phyloP scores from a whole-genome alignment of 2,329 filamentous ascomycete species.

The Stagonosporopsis cucurbitacearum region DNA sequence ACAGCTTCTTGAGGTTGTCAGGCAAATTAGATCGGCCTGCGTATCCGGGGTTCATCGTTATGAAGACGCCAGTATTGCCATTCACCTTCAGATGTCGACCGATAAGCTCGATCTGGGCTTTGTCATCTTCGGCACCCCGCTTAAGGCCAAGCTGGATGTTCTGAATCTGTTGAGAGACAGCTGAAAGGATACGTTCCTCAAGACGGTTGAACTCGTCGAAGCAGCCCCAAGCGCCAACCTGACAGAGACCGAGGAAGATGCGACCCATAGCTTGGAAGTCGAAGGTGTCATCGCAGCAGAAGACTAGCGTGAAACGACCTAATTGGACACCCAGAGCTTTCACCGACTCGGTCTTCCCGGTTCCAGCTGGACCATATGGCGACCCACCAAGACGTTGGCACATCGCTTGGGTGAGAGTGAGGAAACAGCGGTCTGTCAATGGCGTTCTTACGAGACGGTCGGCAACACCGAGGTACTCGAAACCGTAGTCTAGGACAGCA shows the following conservation, averaged over 20 bases:
- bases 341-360: slow-evolving; percentile 98
- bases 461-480: slow-evolving; percentile 95
- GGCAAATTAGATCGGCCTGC: slow-evolving; percentile 96
- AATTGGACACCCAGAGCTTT: slow-evolving; percentile 97
- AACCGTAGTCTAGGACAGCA: slow-evolving; percentile 92
- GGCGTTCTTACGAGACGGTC: slow-evolving; percentile 96
- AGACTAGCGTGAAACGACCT: slow-evolving; percentile 96
- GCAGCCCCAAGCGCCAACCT: slow-evolving; percentile 98
- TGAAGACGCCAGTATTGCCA: slow-evolving; percentile 95
- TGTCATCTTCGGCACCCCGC: slow-evolving; percentile 79
- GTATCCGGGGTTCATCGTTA: slow-evolving; percentile 99
- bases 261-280: slow-evolving; percentile 99
- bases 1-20: slow-evolving; percentile 99
- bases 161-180: slow-evolving; percentile 98
- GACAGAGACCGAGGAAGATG: slow-evolving; percentile 98
- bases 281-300: slow-evolving; percentile 99
- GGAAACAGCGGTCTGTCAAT: slow-evolving; percentile 96
- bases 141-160: slow-evolving; percentile 97
- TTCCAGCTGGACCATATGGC: slow-evolving; percentile 95
- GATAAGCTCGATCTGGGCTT: slow-evolving; percentile 90
- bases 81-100: slow-evolving; percentile 90
- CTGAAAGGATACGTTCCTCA: slow-evolving; percentile 95
- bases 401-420: slow-evolving; percentile 93
- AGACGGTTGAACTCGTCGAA: slow-evolving; percentile 99
- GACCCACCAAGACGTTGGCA: slow-evolving; percentile 96